These are phyloP conservation scores for Fraxinus anomala DNA, from an alignment of 257 asterid genomes.

Conservation along the genomic window DNA sequence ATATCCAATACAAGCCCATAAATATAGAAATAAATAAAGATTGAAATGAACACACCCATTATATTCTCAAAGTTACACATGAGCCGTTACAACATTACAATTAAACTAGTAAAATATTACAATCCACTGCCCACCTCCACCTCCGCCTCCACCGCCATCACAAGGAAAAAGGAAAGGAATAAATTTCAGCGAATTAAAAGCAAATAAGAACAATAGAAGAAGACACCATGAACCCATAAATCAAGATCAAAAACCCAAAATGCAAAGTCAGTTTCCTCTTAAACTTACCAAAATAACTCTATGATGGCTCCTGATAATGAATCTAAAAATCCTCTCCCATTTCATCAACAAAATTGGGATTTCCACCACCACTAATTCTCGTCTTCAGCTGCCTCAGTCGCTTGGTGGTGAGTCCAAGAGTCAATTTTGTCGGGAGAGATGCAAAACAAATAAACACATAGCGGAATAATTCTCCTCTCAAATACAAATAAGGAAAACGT, in stretches of 20 bases:
- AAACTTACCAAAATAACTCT: constrained; percentile 81
- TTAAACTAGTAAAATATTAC: background rate
- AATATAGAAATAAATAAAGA: no score
- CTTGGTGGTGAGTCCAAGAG: constrained; percentile 83
- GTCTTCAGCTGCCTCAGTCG: constrained; percentile 65
- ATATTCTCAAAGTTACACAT: background rate
- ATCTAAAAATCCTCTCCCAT: constrained; percentile 66
- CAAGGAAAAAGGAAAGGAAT: background rate
- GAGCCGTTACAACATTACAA: no score
- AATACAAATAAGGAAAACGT: no score
- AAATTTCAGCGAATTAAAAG: constrained; percentile 27
- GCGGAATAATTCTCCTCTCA: no score
- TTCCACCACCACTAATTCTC: constrained; percentile 47
- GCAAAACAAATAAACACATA: no score
- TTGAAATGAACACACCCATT: background rate
- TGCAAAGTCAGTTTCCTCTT: constrained; percentile 93
- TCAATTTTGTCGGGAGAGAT: constrained; percentile 33
- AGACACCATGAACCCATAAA: constrained; percentile 80
- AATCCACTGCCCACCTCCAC: no score
- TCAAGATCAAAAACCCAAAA: constrained; percentile 77
- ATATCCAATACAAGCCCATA: no score
- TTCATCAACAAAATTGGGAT: constrained; percentile 27
- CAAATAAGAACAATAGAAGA: constrained; percentile 88
- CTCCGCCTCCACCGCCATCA: background rate
- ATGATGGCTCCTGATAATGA: constrained; percentile 89